These are phyloP conservation scores for Boletus semigastroideus DNA, from an alignment of 1,284 basidiomycete species.

Conservation along the genomic window DNA sequence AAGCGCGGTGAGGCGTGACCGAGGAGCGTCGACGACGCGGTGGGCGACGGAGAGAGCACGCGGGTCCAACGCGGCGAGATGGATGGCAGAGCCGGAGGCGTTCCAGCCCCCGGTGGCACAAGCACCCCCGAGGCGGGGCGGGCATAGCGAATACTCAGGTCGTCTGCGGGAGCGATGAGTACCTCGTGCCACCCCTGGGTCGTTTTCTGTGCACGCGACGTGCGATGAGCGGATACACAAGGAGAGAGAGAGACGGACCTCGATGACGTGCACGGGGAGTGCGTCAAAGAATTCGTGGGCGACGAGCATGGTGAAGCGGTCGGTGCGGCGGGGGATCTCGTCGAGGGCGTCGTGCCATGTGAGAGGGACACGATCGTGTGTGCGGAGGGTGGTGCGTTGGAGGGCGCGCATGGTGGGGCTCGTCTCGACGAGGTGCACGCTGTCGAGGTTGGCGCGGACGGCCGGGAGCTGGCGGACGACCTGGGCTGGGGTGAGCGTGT, in stretches of 20 bases:
- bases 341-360: constrained; percentile 79
- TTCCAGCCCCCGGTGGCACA: too few species aligned
- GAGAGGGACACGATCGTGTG: constrained; percentile 40
- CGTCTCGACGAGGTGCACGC: constrained; percentile 81
- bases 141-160: constrained; percentile 30
- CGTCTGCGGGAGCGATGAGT: constrained; percentile 56
- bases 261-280: constrained; percentile 87
- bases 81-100: background rate
- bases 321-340: constrained; percentile 54
- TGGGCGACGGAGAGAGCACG: constrained; percentile 65
- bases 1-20: constrained; percentile 74
- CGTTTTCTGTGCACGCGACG: constrained; percentile 59
- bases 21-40: constrained; percentile 65
- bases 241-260: constrained; percentile 48
- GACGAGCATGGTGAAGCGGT: constrained; percentile 81
- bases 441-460: constrained; percentile 41
- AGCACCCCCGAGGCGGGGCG: constrained; percentile 12
- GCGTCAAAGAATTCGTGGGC: constrained; percentile 99
- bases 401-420: constrained; percentile 65
- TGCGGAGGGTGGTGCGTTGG: constrained; percentile 59
- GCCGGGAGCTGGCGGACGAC: constrained; percentile 54
- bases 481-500: constrained; percentile 28
- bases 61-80: constrained; percentile 53
- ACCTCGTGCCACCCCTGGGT: constrained; percentile 87
- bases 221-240: background rate